These are phyloP conservation scores for Aspergillus pseudoterreus DNA, from an alignment of 2,329 filamentous ascomycete genomes.

Conservation along the genomic window DNA sequence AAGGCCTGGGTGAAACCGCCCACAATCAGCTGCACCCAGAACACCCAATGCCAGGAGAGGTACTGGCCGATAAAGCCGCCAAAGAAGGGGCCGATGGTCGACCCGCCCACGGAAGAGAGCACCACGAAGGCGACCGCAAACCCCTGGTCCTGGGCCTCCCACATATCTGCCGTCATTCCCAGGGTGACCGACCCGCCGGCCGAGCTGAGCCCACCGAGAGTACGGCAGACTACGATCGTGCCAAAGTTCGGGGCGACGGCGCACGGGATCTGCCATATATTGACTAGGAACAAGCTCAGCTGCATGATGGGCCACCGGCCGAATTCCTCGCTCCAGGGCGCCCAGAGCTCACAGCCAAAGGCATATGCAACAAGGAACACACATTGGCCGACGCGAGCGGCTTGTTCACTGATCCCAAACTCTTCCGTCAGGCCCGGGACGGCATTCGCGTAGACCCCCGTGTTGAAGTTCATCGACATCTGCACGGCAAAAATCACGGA, in stretches of 20 bases:
- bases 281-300: constrained; percentile 68
- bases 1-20: constrained; percentile 51
- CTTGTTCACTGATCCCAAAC: constrained; percentile 65
- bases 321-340: constrained; percentile 79
- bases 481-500: constrained; percentile 69
- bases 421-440: constrained; percentile 64
- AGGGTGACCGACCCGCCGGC: constrained; percentile 70
- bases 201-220: constrained; percentile 65
- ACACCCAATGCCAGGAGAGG: constrained; percentile 53
- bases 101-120: constrained; percentile 73
- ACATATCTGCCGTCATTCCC: constrained; percentile 72
- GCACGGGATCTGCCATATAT: constrained; percentile 71
- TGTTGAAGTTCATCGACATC: constrained; percentile 77
- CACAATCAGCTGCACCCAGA: constrained; percentile 59
- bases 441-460: constrained; percentile 67
- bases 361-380: constrained; percentile 76
- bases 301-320: constrained; percentile 75
- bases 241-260: constrained; percentile 69
- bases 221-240: constrained; percentile 63
- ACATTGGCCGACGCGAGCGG: constrained; percentile 67
- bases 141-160: constrained; percentile 66
- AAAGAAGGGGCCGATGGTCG: constrained; percentile 56
- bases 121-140: constrained; percentile 73
- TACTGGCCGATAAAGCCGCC: constrained; percentile 51
- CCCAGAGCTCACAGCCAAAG: constrained; percentile 84